Percentiles rank a stretch among this genome's conserved stretches.
Evolutionary conservation across 805 yeast genomes (phyloP).

Genomic region (Hanseniaspora hatyaiensis): DNA sequence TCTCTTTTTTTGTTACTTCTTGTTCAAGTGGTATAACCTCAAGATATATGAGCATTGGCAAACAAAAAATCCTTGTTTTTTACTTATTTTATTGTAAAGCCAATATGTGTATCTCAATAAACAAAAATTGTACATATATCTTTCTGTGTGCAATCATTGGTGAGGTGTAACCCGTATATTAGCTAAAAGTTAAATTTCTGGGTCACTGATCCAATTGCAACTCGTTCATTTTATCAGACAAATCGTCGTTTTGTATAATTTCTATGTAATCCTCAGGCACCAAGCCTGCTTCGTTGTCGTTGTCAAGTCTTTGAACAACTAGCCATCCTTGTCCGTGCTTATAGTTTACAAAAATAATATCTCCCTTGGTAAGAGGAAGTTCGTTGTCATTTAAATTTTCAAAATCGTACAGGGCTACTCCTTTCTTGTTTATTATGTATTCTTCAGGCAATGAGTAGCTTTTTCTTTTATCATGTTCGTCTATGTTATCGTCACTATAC

Average conservation of each 20-base stretch:
- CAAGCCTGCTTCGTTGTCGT: constrained; percentile 50
- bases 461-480: constrained; percentile 21
- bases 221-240: constrained; percentile 17
- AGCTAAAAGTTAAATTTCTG: too few relatives aligned
- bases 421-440: constrained; percentile 41
- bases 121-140: too few relatives aligned
- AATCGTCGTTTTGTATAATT: constrained; percentile 23
- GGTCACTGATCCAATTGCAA: too few relatives aligned
- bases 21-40: too few relatives aligned
- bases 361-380: constrained; percentile 65
- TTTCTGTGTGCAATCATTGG: background rate
- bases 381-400: constrained; percentile 92
- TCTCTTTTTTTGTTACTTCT: too few relatives aligned
- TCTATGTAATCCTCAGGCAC: constrained; percentile 93
- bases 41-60: too few relatives aligned
- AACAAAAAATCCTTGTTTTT: too few relatives aligned
- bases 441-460: constrained; percentile 28
- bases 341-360: constrained; percentile 70
- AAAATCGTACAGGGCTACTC: constrained; percentile 82
- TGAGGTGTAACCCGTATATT: too few relatives aligned
- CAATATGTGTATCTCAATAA: background rate
- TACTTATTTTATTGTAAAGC: too few relatives aligned
- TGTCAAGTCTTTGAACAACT: constrained; percentile 54
- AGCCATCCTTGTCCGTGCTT: constrained; percentile 98
- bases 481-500: constrained; percentile 14